phyloP scores from a whole-genome alignment of 805 yeast species.

The Yarrowia yakushimensis region DNA sequence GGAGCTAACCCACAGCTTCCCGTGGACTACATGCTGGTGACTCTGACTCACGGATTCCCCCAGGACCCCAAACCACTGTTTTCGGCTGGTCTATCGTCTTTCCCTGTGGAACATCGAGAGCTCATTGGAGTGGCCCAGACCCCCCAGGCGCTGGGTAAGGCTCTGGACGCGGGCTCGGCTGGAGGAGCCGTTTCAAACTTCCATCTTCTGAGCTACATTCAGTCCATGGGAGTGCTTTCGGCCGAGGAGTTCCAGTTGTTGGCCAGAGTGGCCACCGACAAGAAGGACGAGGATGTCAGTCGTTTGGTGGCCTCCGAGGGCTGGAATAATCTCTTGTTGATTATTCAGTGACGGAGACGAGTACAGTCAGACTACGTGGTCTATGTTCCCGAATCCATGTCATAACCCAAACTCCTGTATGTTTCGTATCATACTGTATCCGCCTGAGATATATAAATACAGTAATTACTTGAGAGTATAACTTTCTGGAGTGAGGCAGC shows the following conservation, averaged over 20 bases:
- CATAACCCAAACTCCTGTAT: too few relatives aligned
- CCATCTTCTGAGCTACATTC: constrained; percentile 65
- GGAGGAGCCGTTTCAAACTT: constrained; percentile 58
- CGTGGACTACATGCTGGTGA: constrained; percentile 80
- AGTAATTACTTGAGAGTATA: too few relatives aligned
- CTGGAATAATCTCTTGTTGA: constrained; percentile 76
- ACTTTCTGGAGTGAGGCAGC: too few relatives aligned
- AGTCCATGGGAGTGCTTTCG: constrained; percentile 55
- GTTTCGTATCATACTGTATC: too few relatives aligned
- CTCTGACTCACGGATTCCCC: constrained; percentile 92
- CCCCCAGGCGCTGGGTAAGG: constrained; percentile 27
- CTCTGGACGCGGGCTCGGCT: constrained; percentile 33
- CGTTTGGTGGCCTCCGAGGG: constrained; percentile 61
- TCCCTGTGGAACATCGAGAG: constrained; percentile 78
- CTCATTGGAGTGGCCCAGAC: constrained; percentile 67
- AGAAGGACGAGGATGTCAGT: constrained; percentile 46
- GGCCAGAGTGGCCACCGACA: constrained; percentile 46
- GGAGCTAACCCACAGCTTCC: constrained; percentile 92
- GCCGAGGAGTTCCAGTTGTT: constrained; percentile 52
- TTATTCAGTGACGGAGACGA: constrained; percentile 35
- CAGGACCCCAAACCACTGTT: constrained; percentile 53
- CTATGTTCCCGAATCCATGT: too few relatives aligned
- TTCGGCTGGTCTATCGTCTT: constrained; percentile 40
- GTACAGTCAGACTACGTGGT: too few relatives aligned
- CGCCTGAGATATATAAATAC: too few relatives aligned